Evolutionary conservation across 441 rosid species (phyloP).

Genomic region (Euphorbia corollata): DNA sequence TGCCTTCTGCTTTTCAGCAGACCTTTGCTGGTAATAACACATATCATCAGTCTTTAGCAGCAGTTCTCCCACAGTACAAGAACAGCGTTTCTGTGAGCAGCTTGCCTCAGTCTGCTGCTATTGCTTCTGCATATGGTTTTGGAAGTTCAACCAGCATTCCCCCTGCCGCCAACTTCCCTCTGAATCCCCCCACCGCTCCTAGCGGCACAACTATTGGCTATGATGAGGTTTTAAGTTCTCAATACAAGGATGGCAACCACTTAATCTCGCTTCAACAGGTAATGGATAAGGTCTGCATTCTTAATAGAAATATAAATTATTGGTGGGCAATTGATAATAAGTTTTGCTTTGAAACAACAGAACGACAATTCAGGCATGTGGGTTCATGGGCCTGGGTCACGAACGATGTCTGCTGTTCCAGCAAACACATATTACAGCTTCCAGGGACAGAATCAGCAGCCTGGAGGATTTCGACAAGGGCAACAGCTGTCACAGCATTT

Average conservation of each 20-base stretch:
- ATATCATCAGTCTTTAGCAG: constrained; percentile 83
- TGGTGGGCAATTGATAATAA: background rate
- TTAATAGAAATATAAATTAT: too few relatives aligned
- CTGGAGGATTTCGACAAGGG: constrained; percentile 69
- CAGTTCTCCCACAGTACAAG: constrained; percentile 83
- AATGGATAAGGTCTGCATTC: constrained; percentile 4
- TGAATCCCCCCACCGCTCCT: constrained; percentile 62
- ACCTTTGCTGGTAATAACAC: constrained; percentile 66
- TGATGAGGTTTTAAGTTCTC: constrained; percentile 76
- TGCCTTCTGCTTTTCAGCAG: constrained; percentile 97
- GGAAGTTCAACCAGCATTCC: constrained; percentile 62
- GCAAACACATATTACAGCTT: constrained; percentile 77
- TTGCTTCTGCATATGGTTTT: constrained; percentile 85
- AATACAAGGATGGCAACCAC: constrained; percentile 72
- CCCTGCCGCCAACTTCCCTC: constrained; percentile 48
- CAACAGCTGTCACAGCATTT: constrained; percentile 76
- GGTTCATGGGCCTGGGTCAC: constrained; percentile 81
- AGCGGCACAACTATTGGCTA: constrained; percentile 57
- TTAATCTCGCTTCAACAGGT: constrained; percentile 86
- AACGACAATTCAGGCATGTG: constrained; percentile 85
- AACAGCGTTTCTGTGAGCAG: constrained; percentile 64
- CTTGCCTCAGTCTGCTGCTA: constrained; percentile 81
- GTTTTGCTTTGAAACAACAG: constrained; percentile 31
- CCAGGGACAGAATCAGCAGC: constrained; percentile 89
- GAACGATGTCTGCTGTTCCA: constrained; percentile 72